Conservation (phyloP, 2,329 filamentous ascomycete species). For the Akanthomyces lecanii region DNA sequence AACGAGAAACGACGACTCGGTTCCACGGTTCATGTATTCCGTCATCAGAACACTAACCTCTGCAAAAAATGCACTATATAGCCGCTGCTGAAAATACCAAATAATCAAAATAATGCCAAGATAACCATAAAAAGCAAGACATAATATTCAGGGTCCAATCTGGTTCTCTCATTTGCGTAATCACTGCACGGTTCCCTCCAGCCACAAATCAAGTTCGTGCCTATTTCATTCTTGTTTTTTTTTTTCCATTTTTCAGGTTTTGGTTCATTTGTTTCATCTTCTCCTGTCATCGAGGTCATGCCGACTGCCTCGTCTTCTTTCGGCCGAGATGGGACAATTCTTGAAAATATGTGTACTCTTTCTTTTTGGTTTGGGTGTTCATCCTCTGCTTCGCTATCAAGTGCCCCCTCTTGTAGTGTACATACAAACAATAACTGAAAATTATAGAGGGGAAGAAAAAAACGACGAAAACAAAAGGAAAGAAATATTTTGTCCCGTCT, state of each 20-base stretch:
- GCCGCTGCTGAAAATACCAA: neutral
- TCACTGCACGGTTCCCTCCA: neutral
- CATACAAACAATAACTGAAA: conserved; percentile 16
- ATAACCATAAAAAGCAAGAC: neutral
- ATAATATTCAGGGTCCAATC: conserved; percentile 1
- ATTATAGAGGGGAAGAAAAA: conserved; percentile 10
- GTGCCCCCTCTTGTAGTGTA: conserved; percentile 10
- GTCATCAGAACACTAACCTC: no score
- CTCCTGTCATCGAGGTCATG: no score
- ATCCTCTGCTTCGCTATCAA: conserved; percentile 9
- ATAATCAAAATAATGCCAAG: neutral
- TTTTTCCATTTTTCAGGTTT: neutral
- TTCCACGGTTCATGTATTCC: neutral
- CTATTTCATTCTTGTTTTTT: conserved; percentile 9
- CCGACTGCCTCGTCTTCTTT: neutral
- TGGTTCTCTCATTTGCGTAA: neutral
- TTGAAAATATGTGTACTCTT: neutral
- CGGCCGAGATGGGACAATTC: neutral
- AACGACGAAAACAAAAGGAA: neutral
- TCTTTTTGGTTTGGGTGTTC: conserved; percentile 8
- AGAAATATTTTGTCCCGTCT: conserved; percentile 8
- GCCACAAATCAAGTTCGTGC: neutral
- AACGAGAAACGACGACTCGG: neutral
- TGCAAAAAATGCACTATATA: neutral
- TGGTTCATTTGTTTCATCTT: neutral